Conservation (phyloP, 352 stramenopile species). For the Pythium sp. region DNA sequence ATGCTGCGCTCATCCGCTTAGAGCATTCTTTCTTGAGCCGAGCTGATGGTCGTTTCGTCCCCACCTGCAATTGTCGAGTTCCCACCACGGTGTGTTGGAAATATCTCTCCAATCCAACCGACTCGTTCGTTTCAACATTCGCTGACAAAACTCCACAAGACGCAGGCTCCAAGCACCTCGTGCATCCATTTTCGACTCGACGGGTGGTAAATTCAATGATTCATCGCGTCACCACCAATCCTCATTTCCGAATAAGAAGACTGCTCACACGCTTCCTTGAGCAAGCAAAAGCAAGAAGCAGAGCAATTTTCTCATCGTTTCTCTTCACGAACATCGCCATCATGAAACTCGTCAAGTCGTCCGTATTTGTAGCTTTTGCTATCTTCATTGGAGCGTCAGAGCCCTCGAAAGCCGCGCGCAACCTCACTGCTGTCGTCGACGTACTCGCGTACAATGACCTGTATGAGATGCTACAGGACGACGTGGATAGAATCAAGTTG, state of each 20-base stretch:
- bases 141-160: neutral
- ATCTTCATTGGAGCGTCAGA: too few relatives aligned
- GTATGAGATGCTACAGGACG: conserved; percentile 71
- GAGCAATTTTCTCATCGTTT: too few relatives aligned
- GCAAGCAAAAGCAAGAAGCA: too few relatives aligned
- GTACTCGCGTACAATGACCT: conserved; percentile 79
- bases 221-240: too few relatives aligned
- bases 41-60: neutral
- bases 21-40: neutral
- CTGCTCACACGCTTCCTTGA: too few relatives aligned
- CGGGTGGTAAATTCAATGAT: neutral
- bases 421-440: conserved; percentile 48
- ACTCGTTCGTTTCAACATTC: neutral
- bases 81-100: neutral
- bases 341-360: neutral
- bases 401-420: conserved; percentile 19
- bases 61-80: neutral
- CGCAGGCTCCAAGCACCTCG: too few relatives aligned
- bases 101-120: neutral
- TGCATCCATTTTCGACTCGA: neutral
- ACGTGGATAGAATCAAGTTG: conserved; percentile 51
- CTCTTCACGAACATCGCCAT: neutral
- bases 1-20: neutral
- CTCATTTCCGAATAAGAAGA: neutral
- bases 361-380: too few relatives aligned